Base-by-base conservation (phyloP, 495 filamentous ascomycete genomes). In the Penicillium riverlandense region DNA sequence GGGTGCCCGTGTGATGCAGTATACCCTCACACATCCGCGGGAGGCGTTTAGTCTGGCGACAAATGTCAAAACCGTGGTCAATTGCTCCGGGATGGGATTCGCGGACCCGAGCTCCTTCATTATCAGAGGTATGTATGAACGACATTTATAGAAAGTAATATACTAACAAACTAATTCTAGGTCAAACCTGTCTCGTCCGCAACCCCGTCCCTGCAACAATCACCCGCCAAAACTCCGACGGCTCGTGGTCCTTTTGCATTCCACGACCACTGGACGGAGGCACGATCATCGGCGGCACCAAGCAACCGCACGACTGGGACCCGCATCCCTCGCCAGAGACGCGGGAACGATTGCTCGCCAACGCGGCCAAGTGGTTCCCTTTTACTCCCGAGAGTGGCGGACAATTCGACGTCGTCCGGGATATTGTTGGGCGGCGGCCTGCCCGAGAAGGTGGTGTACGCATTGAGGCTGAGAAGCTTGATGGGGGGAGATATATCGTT, bases 271-370 rank as follows among this genome's bases (percentile, higher is more conserved):
- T 79, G 14, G 67, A 73, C 6, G 78, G 79, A 1, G 80, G 79
- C 0, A 83, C 79, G 0, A 63, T 83, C 16, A 76, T 84, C 37
- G 80, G 80, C 11, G 80, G 80, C 0, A 83, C 80, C 6, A 83
- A 81, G 47, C 72, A 83, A 48, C 69, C 72, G 1, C 59, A 74
- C 38, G 63, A 80, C 45, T 82, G 76, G 75, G 67, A 74, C 44
- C 63, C 66, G 1, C 61, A 67, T 35, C 72, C 77, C 4, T 69
- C 59, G 0, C 43, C 43, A 8, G 72, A 75, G 44, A 72, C 68
- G 7, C 58, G 77, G 30, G 63, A 69, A 43, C 50, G 43, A 11
- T 53, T 84, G 15, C 61, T 84, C 29, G 42, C 43, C 7, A 69
- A 71, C 38, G 68, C 68, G 6, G 49, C 52, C 1, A 67, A 70